Conservation (phyloP, 371 early-diverging fungal genomes). For the Apophysomyces trapeziformis region DNA sequence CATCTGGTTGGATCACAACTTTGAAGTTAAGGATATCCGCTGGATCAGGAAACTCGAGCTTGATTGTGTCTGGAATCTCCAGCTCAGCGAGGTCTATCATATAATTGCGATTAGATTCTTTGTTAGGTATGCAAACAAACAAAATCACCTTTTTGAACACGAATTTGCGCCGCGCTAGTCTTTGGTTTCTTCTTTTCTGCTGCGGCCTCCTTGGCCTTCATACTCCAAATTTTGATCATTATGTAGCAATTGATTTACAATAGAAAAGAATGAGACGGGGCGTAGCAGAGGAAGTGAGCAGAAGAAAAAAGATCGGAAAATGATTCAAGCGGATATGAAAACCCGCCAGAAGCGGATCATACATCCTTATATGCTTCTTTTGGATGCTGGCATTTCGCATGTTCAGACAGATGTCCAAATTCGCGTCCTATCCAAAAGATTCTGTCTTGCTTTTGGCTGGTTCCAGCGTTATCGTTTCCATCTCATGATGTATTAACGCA, state of each 20-base stretch:
- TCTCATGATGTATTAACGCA: too few species aligned
- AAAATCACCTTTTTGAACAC: conserved; percentile 88
- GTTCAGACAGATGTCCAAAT: too few species aligned
- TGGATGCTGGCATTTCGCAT: too few species aligned
- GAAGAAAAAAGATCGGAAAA: neutral
- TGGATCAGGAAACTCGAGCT: conserved; percentile 77
- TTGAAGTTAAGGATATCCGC: conserved; percentile 86
- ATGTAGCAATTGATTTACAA: conserved; percentile 7
- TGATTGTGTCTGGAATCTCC: conserved; percentile 81
- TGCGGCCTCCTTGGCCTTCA: conserved; percentile 81
- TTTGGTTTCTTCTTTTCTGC: conserved; percentile 83
- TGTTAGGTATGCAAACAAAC: too few species aligned
- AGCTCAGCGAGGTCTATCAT: conserved; percentile 83
- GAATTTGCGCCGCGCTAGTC: conserved; percentile 87
- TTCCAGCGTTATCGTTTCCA: too few species aligned
- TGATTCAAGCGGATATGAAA: too few species aligned
- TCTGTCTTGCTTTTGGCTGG: too few species aligned
- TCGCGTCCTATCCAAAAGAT: too few species aligned
- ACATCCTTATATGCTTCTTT: too few species aligned
- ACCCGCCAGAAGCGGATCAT: too few species aligned
- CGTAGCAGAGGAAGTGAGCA: neutral
- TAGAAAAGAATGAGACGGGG: neutral
- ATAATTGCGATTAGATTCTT: neutral
- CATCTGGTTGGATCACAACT: conserved; percentile 87
- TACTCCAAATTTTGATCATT: conserved; percentile 89